phyloP scores from a whole-genome alignment of 306 rosid species.

The Vigna nakashimae region DNA sequence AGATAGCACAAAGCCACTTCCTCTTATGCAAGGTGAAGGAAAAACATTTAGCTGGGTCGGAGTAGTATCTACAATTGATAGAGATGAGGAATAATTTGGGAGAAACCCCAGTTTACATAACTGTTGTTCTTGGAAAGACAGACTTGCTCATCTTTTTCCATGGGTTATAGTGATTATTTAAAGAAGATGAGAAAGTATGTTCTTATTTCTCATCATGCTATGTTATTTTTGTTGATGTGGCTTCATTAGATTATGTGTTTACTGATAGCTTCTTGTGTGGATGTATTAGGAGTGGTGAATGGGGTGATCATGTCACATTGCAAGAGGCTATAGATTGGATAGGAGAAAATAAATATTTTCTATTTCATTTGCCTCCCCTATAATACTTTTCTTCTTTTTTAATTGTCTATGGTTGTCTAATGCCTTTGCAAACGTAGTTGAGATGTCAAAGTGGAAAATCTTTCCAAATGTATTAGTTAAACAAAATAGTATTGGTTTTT shows the following conservation, averaged over 20 bases:
- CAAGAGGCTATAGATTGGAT: conserved; percentile 99
- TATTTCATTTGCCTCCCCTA: conserved; percentile 35
- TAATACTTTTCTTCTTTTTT: conserved; percentile 5
- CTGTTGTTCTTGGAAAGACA: no score
- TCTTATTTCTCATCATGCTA: conserved; percentile 22
- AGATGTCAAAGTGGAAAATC: conserved; percentile 9
- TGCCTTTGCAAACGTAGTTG: neutral
- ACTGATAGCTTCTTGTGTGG: conserved; percentile 41
- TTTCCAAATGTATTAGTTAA: neutral
- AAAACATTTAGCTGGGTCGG: no score
- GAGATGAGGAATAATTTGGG: no score
- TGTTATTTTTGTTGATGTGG: conserved; percentile 13
- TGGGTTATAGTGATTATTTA: conserved; percentile 81
- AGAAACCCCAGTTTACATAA: no score
- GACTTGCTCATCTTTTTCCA: conserved; percentile 45
- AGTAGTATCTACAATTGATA: no score
- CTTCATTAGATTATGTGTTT: conserved; percentile 31
- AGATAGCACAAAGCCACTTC: no score
- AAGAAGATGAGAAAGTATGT: conserved; percentile 85
- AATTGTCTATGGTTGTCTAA: neutral
- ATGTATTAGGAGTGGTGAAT: conserved; percentile 89
- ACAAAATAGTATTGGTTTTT: neutral
- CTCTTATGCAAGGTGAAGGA: no score
- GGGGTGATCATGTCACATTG: conserved; percentile 98
- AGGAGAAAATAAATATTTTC: conserved; percentile 34